Percentiles rank a stretch among this genome's conserved stretches.
Evolutionary conservation across 176 grass and related monocot genomes (phyloP).

Genomic region (Bolboschoenus planiculmis): DNA sequence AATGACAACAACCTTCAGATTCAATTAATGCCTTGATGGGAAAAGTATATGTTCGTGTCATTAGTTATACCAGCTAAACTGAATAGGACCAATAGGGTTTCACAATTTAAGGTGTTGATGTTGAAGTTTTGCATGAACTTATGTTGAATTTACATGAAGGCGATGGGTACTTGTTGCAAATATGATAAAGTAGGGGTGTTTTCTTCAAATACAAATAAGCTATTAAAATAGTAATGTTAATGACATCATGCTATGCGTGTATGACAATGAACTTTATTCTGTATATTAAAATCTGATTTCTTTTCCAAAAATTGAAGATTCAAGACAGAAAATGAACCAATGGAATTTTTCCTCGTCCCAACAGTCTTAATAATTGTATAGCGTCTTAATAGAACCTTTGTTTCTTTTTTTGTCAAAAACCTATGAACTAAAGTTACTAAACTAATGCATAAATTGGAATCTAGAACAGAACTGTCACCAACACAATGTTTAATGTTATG

Average conservation of each 20-base stretch:
- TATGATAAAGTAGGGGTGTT: not conserved
- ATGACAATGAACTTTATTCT: not conserved
- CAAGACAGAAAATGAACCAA: not conserved
- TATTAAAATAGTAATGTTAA: not conserved
- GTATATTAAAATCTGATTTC: not conserved
- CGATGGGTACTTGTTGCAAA: not conserved
- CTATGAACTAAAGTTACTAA: not conserved
- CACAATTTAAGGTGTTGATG: not conserved
- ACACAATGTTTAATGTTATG: not conserved
- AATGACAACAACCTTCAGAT: not conserved
- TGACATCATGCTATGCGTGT: not conserved
- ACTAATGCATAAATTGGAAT: constrained; percentile 7
- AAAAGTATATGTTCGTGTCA: not conserved
- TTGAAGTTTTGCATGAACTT: not conserved
- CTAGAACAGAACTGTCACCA: constrained; percentile 19
- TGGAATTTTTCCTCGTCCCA: not conserved
- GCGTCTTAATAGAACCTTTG: not conserved
- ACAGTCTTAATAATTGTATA: not conserved
- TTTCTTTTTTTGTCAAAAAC: not conserved
- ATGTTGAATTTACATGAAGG: not conserved
- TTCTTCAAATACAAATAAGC: not conserved
- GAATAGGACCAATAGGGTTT: not conserved
- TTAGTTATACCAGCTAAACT: not conserved
- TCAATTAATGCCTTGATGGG: not conserved
- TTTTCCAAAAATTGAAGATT: not conserved